These are phyloP conservation scores for Elsinoe necatrix DNA, from an alignment of 2,329 filamentous ascomycete genomes.

Conservation along the genomic window DNA sequence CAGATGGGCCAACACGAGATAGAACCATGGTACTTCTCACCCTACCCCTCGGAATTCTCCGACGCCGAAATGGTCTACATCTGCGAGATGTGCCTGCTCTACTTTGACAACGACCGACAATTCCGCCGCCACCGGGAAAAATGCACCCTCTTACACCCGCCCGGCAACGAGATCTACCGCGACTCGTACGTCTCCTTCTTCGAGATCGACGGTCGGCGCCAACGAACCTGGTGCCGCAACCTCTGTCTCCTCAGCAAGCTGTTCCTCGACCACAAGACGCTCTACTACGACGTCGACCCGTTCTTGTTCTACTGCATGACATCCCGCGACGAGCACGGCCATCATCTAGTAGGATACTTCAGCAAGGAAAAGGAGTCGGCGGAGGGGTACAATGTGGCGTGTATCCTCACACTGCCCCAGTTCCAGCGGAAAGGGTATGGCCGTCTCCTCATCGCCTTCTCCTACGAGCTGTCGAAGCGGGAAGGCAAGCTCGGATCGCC, in stretches of 20 bases:
- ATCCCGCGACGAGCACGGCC: conserved; percentile 76
- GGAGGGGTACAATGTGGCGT: conserved; percentile 95
- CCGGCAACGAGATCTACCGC: conserved; percentile 96
- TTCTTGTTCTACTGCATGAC: conserved; percentile 99
- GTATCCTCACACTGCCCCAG: conserved; percentile 92
- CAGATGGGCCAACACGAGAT: conserved; percentile 90
- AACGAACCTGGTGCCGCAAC: conserved; percentile 94
- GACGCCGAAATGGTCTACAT: conserved; percentile 89
- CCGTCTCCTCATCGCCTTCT: conserved; percentile 89
- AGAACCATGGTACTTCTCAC: conserved; percentile 98
- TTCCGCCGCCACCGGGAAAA: conserved; percentile 82
- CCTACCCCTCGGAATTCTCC: conserved; percentile 82
- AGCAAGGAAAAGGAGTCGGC: conserved; percentile 97
- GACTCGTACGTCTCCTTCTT: conserved; percentile 93
- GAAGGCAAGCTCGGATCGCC: conserved; percentile 93
- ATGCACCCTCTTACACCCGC: conserved; percentile 84
- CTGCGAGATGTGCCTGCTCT: conserved; percentile 92
- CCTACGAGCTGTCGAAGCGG: conserved; percentile 90
- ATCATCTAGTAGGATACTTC: conserved; percentile 97
- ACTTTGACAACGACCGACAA: conserved; percentile 73
- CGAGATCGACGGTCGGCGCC: conserved; percentile 89
- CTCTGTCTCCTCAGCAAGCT: conserved; percentile 90
- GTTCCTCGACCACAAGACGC: conserved; percentile 94
- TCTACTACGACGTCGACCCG: conserved; percentile 99
- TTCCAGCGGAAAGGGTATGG: conserved; percentile 95